Evolutionary conservation across 768 basidiomycete genomes (phyloP).

Genomic region (Chalciporus pseudorubinellus): DNA sequence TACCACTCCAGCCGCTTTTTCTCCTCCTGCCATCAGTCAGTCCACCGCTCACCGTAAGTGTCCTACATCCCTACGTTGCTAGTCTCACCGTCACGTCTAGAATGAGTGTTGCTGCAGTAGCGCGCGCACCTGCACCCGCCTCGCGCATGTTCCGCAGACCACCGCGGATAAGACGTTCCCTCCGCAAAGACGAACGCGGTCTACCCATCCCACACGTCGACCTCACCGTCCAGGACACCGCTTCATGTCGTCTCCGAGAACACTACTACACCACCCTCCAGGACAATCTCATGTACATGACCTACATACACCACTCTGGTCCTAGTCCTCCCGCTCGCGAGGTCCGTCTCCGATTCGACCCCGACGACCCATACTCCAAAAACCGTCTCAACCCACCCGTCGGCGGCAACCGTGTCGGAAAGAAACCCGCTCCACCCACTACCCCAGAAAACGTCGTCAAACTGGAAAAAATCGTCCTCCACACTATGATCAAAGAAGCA

Average conservation of each 20-base stretch:
- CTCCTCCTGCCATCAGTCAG: background rate
- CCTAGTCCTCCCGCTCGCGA: constrained; percentile 51
- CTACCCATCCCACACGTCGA: constrained; percentile 73
- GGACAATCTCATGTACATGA: constrained; percentile 93
- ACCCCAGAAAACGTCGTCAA: constrained; percentile 65
- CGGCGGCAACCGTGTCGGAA: constrained; percentile 65
- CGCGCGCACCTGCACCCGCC: constrained; percentile 23
- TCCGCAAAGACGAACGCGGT: constrained; percentile 50
- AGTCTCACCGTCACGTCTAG: background rate
- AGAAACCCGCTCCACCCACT: constrained; percentile 65
- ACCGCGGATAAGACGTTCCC: constrained; percentile 43
- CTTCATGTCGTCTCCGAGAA: constrained; percentile 69
- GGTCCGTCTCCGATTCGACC: constrained; percentile 70
- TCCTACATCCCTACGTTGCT: background rate
- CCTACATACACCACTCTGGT: constrained; percentile 74
- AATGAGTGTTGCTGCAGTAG: constrained; percentile 13
- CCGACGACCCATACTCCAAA: constrained; percentile 77
- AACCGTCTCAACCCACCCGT: constrained; percentile 73
- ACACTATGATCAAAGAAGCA: constrained; percentile 83
- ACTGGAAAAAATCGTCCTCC: constrained; percentile 82
- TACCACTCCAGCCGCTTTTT: background rate
- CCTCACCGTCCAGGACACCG: constrained; percentile 65
- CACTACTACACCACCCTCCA: constrained; percentile 84
- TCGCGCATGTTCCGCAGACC: constrained; percentile 53
- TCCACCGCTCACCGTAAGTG: constrained; percentile 6